Conservation (phyloP, 495 filamentous ascomycete species). For the Clavariopsis aquatica region DNA sequence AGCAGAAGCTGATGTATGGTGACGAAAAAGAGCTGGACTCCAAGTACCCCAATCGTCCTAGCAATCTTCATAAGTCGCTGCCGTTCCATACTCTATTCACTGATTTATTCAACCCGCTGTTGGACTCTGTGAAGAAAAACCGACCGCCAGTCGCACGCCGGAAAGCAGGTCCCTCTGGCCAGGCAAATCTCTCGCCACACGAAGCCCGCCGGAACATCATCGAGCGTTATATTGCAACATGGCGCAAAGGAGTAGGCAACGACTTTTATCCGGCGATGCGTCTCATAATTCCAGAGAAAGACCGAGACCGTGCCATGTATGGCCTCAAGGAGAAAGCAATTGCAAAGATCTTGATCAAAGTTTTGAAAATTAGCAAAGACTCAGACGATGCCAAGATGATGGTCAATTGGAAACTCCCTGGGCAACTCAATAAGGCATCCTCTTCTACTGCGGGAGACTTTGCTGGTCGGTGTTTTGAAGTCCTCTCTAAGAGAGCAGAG, state of each 20-base stretch:
- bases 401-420: slow-evolving; percentile 91
- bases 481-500: slow-evolving; percentile 82
- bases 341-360: slow-evolving; percentile 80
- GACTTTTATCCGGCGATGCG: slow-evolving; percentile 94
- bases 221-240: slow-evolving; percentile 82
- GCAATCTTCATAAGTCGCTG: slow-evolving; percentile 73
- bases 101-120: slow-evolving; percentile 82
- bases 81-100: slow-evolving; percentile 80
- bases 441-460: slow-evolving; percentile 82
- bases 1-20: slow-evolving; percentile 48
- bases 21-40: slow-evolving; percentile 60
- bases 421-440: slow-evolving; percentile 54
- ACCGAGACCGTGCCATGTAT: slow-evolving; percentile 90
- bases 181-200: slow-evolving; percentile 66
- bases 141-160: slow-evolving; percentile 51
- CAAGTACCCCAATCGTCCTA: slow-evolving; percentile 82
- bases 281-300: slow-evolving; percentile 90
- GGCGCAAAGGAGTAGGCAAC: slow-evolving; percentile 82
- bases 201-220: slow-evolving; percentile 85
- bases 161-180: slow-evolving; percentile 60
- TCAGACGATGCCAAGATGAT: slow-evolving; percentile 84
- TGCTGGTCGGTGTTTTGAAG: slow-evolving; percentile 81
- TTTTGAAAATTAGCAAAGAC: slow-evolving; percentile 90
- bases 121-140: slow-evolving; percentile 77
- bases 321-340: slow-evolving; percentile 92